A percentile compares a stretch with the other conserved stretches of the same genome.
Evolutionary conservation across 345 rosid genomes (phyloP).

Genomic region (Eucalyptus erythrocorys): DNA sequence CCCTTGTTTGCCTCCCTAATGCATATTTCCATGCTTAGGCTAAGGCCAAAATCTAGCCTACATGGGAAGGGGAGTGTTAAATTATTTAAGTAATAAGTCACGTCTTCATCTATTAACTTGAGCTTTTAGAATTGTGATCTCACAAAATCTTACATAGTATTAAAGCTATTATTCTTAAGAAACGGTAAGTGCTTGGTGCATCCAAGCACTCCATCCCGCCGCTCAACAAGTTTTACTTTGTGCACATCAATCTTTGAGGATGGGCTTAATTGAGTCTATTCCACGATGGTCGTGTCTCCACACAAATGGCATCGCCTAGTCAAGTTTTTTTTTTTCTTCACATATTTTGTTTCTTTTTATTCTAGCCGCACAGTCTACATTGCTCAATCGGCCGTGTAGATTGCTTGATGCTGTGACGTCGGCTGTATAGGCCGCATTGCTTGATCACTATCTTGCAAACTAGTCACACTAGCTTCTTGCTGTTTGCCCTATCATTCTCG

Average conservation of each 20-base stretch:
- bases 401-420: not conserved
- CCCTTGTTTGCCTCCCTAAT: not conserved
- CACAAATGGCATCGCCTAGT: rapidly evolving
- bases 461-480: not conserved
- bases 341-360: not conserved
- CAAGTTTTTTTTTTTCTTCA: rapidly evolving
- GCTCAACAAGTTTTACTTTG: not conserved
- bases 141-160: too few relatives aligned
- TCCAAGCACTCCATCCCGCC: not conserved
- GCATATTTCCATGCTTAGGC: not conserved
- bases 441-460: not conserved
- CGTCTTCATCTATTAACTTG: too few relatives aligned
- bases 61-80: not conserved
- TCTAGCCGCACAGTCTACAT: not conserved
- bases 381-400: too few relatives aligned
- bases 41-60: not conserved
- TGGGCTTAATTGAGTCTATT: not conserved
- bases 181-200: not conserved
- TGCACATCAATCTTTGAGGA: not conserved
- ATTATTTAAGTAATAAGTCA: too few relatives aligned
- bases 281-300: not conserved
- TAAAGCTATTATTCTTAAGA: not conserved
- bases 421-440: not conserved
- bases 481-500: not conserved
- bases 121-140: not conserved